Conservation (phyloP, 2,329 filamentous ascomycete genomes). For the Fusarium euwallaceae region DNA sequence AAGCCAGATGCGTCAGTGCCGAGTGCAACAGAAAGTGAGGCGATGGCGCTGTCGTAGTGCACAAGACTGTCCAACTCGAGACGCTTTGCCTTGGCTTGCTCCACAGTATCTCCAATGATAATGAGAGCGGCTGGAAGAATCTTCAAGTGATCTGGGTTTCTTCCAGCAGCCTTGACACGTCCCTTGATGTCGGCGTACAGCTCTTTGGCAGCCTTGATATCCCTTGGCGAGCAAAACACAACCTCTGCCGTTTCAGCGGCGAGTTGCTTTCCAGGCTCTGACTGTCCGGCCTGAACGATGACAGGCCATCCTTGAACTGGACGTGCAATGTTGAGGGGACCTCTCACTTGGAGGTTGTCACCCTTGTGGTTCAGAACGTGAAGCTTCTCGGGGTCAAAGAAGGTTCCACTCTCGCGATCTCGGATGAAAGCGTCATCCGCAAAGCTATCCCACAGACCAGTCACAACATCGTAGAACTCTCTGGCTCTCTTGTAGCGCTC, state of each 20-base stretch:
- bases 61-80: slow-evolving; percentile 64
- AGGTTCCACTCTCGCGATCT: slow-evolving; percentile 61
- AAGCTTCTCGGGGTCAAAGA: slow-evolving; percentile 64
- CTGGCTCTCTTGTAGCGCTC: slow-evolving; percentile 65
- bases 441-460: slow-evolving; percentile 66
- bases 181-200: slow-evolving; percentile 66
- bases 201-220: slow-evolving; percentile 60
- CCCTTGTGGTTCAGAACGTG: slow-evolving; percentile 66
- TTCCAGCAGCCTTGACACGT: slow-evolving; percentile 58
- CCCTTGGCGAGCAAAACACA: slow-evolving; percentile 64
- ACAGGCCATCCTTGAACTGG: slow-evolving; percentile 68
- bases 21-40: slow-evolving; percentile 62
- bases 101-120: slow-evolving; percentile 61
- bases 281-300: slow-evolving; percentile 67
- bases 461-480: slow-evolving; percentile 67
- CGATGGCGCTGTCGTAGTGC: slow-evolving; percentile 67
- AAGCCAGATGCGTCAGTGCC: slow-evolving; percentile 62
- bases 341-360: slow-evolving; percentile 41
- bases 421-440: slow-evolving; percentile 68
- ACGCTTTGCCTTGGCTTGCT: slow-evolving; percentile 63
- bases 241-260: slow-evolving; percentile 67
- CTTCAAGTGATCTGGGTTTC: slow-evolving; percentile 61
- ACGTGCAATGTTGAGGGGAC: slow-evolving; percentile 64
- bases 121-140: slow-evolving; percentile 66
- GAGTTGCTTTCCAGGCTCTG: slow-evolving; percentile 64